Percentiles rank a stretch among this genome's conserved stretches.
Conservation (phyloP, 2,329 filamentous ascomycete species). For the Hymenoscyphus albidus region DNA sequence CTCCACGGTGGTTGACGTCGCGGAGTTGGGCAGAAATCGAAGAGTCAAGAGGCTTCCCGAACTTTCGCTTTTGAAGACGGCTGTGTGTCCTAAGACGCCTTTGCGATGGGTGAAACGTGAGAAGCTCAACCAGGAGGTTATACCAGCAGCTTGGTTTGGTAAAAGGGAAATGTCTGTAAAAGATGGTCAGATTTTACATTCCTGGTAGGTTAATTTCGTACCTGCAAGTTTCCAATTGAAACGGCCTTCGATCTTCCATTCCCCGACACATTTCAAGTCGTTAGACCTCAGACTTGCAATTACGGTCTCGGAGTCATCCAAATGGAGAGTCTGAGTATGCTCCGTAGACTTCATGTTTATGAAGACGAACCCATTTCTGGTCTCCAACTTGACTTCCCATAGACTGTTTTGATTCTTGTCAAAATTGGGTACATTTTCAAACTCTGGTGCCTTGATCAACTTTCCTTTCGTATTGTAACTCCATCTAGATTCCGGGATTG, state of each 20-base stretch:
- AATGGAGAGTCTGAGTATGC: slow-evolving; percentile 4
- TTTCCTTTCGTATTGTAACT: slow-evolving; percentile 31
- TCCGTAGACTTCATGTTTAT: slow-evolving; percentile 25
- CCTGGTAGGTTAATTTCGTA: slow-evolving; percentile 9
- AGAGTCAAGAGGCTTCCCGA: slow-evolving; percentile 9
- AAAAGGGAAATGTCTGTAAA: slow-evolving; percentile 9
- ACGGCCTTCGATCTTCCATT: slow-evolving; percentile 27
- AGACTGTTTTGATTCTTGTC: slow-evolving; percentile 28
- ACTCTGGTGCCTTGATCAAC: slow-evolving; percentile 32
- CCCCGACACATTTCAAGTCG: slow-evolving; percentile 18
- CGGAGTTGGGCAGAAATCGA: slow-evolving; percentile 11
- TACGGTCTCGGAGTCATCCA: neutral
- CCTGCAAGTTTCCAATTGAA: slow-evolving; percentile 33
- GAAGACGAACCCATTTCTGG: slow-evolving; percentile 25
- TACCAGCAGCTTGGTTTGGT: neutral
- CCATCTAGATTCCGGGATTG: slow-evolving; percentile 16
- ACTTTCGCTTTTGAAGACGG: neutral
- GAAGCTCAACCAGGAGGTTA: neutral
- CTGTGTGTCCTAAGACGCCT: neutral
- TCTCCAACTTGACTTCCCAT: slow-evolving; percentile 26
- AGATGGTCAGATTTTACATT: slow-evolving; percentile 7
- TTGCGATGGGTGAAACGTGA: neutral
- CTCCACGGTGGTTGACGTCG: slow-evolving; percentile 10
- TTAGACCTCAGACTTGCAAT: slow-evolving; percentile 12
- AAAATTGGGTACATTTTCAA: slow-evolving; percentile 30